Percentiles rank a stretch among this genome's conserved stretches.
Conservation (phyloP, 208 protist genomes). For the Leishmania martiniquensis region DNA sequence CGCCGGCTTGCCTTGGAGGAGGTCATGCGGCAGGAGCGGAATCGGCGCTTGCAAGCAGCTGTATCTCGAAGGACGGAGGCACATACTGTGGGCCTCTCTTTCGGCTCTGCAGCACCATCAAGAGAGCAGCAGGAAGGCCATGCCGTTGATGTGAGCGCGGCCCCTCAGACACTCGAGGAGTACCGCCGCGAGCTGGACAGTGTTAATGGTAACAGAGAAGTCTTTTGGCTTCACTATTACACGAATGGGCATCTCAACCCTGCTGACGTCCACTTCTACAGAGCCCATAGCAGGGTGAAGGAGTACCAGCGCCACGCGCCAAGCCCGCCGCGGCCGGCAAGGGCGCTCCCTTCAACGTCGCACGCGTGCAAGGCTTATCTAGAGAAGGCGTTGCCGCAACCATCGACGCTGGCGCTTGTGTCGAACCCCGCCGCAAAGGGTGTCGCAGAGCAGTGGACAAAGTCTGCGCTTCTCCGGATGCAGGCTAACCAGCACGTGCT, state of each 20-base stretch:
- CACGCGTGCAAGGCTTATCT: neutral
- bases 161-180: constrained; percentile 17
- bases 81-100: neutral
- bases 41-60: constrained; percentile 20
- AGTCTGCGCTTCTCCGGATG: constrained; percentile 28
- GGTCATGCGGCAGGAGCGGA: constrained; percentile 31
- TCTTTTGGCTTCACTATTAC: constrained; percentile 22
- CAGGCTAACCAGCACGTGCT: constrained; percentile 20
- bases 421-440: neutral
- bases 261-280: constrained; percentile 28
- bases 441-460: constrained; percentile 24
- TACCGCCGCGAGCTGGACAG: constrained; percentile 32
- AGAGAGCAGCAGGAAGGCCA: neutral
- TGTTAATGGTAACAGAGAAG: constrained; percentile 14
- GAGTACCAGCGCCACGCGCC: constrained; percentile 29
- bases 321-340: neutral
- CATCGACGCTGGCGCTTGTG: neutral
- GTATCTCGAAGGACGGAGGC: neutral
- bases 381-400: neutral
- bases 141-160: neutral
- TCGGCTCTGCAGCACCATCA: neutral
- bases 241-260: constrained; percentile 25
- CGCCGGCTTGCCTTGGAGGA: constrained; percentile 22
- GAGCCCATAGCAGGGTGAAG: constrained; percentile 5
- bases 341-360: neutral